Evolutionary conservation across 2,329 filamentous ascomycete genomes (phyloP).

Genomic region (Talaromyces sp.): DNA sequence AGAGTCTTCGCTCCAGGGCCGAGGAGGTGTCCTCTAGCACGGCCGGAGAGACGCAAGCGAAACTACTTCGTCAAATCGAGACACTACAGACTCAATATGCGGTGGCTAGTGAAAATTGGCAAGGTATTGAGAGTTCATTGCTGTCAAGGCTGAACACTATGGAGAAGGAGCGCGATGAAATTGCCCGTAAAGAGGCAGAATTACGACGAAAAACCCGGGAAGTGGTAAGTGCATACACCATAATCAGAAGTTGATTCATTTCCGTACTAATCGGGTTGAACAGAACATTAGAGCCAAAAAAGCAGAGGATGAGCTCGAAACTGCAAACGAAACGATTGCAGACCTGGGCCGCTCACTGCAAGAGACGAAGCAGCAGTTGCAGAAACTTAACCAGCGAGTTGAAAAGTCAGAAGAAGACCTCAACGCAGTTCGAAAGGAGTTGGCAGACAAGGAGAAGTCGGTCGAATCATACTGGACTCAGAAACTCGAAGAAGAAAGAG

Average conservation of each 20-base stretch:
- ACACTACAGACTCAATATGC: slow-evolving; percentile 94
- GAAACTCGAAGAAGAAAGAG: slow-evolving; percentile 63
- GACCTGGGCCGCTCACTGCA: slow-evolving; percentile 57
- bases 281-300: slow-evolving; percentile 65
- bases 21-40: slow-evolving; percentile 86
- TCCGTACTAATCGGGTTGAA: slow-evolving; percentile 22
- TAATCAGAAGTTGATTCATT: neutral
- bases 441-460: slow-evolving; percentile 58
- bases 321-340: slow-evolving; percentile 48
- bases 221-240: slow-evolving; percentile 54
- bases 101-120: slow-evolving; percentile 94
- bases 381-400: slow-evolving; percentile 42
- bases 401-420: slow-evolving; percentile 59
- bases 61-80: slow-evolving; percentile 89
- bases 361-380: slow-evolving; percentile 60
- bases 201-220: slow-evolving; percentile 87
- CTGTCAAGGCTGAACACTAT: slow-evolving; percentile 71
- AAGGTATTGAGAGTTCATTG: slow-evolving; percentile 85
- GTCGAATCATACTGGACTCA: slow-evolving; percentile 57
- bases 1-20: slow-evolving; percentile 76
- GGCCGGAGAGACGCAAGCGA: slow-evolving; percentile 79
- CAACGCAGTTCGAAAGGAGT: slow-evolving; percentile 54
- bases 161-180: slow-evolving; percentile 89
- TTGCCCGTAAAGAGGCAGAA: slow-evolving; percentile 76
- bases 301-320: slow-evolving; percentile 78